Conservation (phyloP, 2,329 filamentous ascomycete genomes). For the Diaporthe sp. region DNA sequence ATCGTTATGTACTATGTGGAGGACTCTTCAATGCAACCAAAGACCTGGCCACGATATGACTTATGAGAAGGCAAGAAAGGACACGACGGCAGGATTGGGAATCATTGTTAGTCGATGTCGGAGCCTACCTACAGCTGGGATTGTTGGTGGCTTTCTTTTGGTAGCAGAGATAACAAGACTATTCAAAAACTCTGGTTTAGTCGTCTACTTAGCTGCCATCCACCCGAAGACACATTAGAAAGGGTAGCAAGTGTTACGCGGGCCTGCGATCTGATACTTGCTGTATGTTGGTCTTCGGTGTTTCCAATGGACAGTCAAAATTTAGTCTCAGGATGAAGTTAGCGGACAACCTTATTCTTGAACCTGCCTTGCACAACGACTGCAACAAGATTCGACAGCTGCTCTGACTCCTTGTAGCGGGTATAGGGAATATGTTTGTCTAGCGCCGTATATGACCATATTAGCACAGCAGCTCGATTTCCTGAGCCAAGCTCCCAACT, state of each 20-base stretch:
- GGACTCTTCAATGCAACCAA: not conserved
- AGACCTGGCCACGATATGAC: not conserved
- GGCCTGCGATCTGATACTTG: not conserved
- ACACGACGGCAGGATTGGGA: not conserved
- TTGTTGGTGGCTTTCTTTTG: not conserved
- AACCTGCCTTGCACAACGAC: not conserved
- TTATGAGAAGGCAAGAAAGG: constrained; percentile 6
- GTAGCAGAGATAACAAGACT: constrained; percentile 1
- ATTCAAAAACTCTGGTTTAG: not conserved
- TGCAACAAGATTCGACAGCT: not conserved
- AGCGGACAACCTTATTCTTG: not conserved
- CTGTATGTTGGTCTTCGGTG: not conserved
- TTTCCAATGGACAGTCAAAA: not conserved
- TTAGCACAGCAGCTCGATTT: not conserved
- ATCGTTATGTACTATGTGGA: not conserved
- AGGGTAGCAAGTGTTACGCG: not conserved
- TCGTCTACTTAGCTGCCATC: not conserved
- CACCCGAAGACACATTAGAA: no score
- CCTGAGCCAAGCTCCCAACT: not conserved
- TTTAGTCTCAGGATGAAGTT: not conserved
- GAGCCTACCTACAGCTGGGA: not conserved
- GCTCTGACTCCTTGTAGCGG: not conserved
- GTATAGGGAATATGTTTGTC: not conserved
- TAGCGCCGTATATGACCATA: not conserved
- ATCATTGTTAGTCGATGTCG: not conserved